Conservation (phyloP, 2,329 filamentous ascomycete species). For the Pseudogymnoascus sp. region DNA sequence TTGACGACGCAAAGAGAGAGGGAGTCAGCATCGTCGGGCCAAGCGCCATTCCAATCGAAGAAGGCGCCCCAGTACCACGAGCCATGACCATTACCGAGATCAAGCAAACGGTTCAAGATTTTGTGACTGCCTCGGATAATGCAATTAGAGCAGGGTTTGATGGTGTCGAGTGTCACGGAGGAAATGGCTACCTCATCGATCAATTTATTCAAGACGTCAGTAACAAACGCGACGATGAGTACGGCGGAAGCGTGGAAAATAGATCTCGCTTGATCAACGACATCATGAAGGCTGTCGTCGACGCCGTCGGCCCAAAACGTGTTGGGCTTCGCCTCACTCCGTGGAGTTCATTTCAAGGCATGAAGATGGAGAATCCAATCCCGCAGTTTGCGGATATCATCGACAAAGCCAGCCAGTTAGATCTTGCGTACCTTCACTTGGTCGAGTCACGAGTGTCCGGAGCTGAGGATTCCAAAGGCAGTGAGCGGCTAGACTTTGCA, state of each 20-base stretch:
- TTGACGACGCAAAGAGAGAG: slow-evolving; percentile 13
- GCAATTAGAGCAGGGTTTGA: slow-evolving; percentile 48
- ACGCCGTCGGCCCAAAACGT: slow-evolving; percentile 42
- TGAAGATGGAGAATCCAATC: slow-evolving; percentile 34
- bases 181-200: slow-evolving; percentile 44
- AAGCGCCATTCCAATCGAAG: slow-evolving; percentile 16
- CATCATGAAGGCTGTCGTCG: slow-evolving; percentile 39
- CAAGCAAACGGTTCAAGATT: slow-evolving; percentile 31
- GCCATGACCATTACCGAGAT: slow-evolving; percentile 32
- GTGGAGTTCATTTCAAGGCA: slow-evolving; percentile 46
- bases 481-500: slow-evolving; percentile 25
- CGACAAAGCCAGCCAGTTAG: slow-evolving; percentile 33
- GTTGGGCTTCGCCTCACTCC: slow-evolving; percentile 51
- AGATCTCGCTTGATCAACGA: slow-evolving; percentile 43
- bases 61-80: slow-evolving; percentile 18
- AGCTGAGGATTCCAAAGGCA: slow-evolving; percentile 20
- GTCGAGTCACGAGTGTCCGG: slow-evolving; percentile 42
- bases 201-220: slow-evolving; percentile 46
- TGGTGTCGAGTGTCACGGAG: slow-evolving; percentile 36
- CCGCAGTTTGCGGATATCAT: slow-evolving; percentile 30
- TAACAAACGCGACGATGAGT: slow-evolving; percentile 46
- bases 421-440: slow-evolving; percentile 44
- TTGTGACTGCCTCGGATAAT: slow-evolving; percentile 30
- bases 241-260: slow-evolving; percentile 40
- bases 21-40: slow-evolving; percentile 13